phyloP scores from a whole-genome alignment of 1,284 basidiomycete species.

The Mycena sp. region DNA sequence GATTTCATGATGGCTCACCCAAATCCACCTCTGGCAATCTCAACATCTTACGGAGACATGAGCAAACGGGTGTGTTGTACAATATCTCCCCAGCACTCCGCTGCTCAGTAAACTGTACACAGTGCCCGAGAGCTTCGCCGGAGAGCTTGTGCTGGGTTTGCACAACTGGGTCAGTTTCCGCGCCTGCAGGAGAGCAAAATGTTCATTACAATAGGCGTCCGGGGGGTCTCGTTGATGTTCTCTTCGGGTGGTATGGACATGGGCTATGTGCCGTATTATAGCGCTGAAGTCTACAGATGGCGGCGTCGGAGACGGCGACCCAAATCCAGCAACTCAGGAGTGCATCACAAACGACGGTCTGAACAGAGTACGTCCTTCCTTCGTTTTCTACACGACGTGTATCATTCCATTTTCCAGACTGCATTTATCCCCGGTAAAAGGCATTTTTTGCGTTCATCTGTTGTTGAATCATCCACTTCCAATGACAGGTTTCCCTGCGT shows the following conservation, averaged over 20 bases:
- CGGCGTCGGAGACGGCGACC: slow-evolving; percentile 62
- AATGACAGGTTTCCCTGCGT: slow-evolving; percentile 27
- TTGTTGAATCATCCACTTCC: not conserved
- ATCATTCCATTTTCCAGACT: slow-evolving; percentile 10
- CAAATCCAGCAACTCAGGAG: slow-evolving; percentile 47
- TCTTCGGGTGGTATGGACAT: slow-evolving; percentile 27
- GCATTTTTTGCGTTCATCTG: not conserved
- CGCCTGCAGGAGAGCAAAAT: not conserved
- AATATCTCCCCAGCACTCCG: not conserved
- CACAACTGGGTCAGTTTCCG: slow-evolving; percentile 58
- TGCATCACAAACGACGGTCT: slow-evolving; percentile 71
- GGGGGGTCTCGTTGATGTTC: slow-evolving; percentile 34
- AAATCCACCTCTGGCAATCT: slow-evolving; percentile 64
- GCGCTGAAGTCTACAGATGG: slow-evolving; percentile 7
- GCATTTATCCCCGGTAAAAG: slow-evolving; percentile 29
- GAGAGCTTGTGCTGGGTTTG: slow-evolving; percentile 71
- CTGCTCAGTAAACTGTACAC: not conserved
- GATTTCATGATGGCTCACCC: slow-evolving; percentile 57
- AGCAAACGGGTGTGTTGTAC: slow-evolving; percentile 62
- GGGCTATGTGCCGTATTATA: not conserved
- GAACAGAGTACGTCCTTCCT: slow-evolving; percentile 53
- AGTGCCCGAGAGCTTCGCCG: slow-evolving; percentile 72
- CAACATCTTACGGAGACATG: slow-evolving; percentile 76
- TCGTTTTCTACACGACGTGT: not conserved
- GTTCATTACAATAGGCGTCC: slow-evolving; percentile 27